Base-by-base conservation (phyloP, 805 yeast species). In the Yamadazyma olivae region DNA sequence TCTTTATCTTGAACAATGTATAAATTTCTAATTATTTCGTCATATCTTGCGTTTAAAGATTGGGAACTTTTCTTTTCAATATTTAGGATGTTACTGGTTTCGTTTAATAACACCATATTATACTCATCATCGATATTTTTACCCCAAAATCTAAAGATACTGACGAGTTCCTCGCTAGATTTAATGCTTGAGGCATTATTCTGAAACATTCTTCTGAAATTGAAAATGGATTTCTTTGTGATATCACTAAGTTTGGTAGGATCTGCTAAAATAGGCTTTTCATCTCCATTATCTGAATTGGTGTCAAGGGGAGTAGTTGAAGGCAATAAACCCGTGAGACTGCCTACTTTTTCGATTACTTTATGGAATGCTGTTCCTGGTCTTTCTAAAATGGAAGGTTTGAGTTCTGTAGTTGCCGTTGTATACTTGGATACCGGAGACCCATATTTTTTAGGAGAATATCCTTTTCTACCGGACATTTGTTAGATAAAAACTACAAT, bases 1-100 rank as follows among this genome's bases (percentile, higher is more conserved):
- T 44, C 49, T 26, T 44, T 44, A 5, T 44, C 46, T 10, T 20
- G 29, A 1, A 44, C 35, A 8, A 32, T 12, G 6, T 3, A 18
- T 10, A 44, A 35, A 10, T 30, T 29, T 14, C 33, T 32, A 5
- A 10, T n/a, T 14, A 44, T 31, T 10, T 33, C 43, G 9, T 44
- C 48, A 14, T 31, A 15, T 12, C 35, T 13, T 4, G 25, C 25
- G 6, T 10, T 16, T 10, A 40, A n/a, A 4, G 23, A 16, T 20
- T 20, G 27, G 10, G 12, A 10, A 5, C 21, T 23, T 17, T 17
- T 26, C 9, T 17, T 32, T 26, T 40, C 39, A 17, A 31, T 15
- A 13, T 30, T 33, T 10, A 40, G 9, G 3, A 43, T n/a, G 7
- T 28, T 24, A 12, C 40, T 22, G 22, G 32, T 21, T 27, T 41